Conservation (phyloP, 805 yeast species). For the Metschnikowia koreensis region DNA sequence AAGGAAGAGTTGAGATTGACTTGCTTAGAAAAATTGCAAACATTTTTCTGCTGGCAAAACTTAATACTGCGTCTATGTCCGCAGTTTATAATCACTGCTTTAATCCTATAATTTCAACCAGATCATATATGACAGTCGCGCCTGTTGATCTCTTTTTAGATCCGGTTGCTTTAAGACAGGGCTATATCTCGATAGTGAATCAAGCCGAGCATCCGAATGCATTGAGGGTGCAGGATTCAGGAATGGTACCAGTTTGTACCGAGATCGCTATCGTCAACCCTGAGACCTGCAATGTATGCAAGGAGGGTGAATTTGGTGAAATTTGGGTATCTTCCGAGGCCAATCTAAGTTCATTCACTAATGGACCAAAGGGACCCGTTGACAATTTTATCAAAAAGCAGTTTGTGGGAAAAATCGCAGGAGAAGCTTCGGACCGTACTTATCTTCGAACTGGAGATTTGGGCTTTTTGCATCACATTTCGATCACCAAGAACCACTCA, state of each 20-base stretch:
- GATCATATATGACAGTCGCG: slow-evolving; percentile 85
- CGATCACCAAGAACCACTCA: slow-evolving; percentile 39
- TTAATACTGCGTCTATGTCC: slow-evolving; percentile 68
- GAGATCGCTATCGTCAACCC: slow-evolving; percentile 95
- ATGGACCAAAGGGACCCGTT: slow-evolving; percentile 50
- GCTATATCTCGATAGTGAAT: slow-evolving; percentile 75
- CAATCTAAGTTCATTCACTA: slow-evolving; percentile 60
- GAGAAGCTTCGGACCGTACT: slow-evolving; percentile 58
- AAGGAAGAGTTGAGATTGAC: slow-evolving; percentile 67
- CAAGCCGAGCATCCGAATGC: slow-evolving; percentile 69
- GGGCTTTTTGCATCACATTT: slow-evolving; percentile 83
- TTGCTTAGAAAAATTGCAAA: slow-evolving; percentile 57
- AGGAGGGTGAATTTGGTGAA: slow-evolving; percentile 92
- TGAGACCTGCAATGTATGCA: slow-evolving; percentile 76
- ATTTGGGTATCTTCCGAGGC: slow-evolving; percentile 95
- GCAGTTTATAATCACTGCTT: slow-evolving; percentile 74
- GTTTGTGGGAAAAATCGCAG: slow-evolving; percentile 60
- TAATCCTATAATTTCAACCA: slow-evolving; percentile 79
- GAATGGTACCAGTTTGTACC: slow-evolving; percentile 93
- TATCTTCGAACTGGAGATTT: slow-evolving; percentile 91
- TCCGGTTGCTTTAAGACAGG: slow-evolving; percentile 85
- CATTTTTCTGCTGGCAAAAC: slow-evolving; percentile 59
- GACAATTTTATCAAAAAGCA: slow-evolving; percentile 52
- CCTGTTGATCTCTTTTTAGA: slow-evolving; percentile 87
- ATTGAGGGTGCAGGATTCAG: slow-evolving; percentile 84